Evolutionary conservation across 2,329 filamentous ascomycete genomes (phyloP), one percentile per base, ranked within the genome.

Genomic region (Aschersonia sp.): DNA sequence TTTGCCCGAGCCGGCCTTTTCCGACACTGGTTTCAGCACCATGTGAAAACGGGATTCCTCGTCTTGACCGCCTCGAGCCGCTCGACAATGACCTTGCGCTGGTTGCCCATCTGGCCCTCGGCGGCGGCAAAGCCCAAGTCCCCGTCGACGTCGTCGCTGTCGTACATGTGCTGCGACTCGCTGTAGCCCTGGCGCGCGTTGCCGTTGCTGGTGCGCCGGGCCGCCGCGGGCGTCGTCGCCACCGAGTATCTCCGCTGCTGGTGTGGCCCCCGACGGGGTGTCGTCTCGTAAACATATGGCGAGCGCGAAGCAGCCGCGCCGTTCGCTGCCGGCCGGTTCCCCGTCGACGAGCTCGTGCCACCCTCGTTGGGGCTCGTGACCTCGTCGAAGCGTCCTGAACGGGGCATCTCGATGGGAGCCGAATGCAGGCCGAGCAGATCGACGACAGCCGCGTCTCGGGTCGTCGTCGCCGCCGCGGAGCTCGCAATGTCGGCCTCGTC

Each of bases 21-120:
- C 40, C 40, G 10, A 41, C 11, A 41, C n/a, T n/a, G 31, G 29
- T 5, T 22, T 45, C 31, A 97, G 71, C 92, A 98, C 86, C 92
- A 98, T 43, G 86, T 95, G 66, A 98, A 98, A 32, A 98, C 88
- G 2, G 92, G 92, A 61, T 94, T 94, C 62, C 84, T 84, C 60
- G 82, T 87, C 73, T 97, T 97, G 52, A 98, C 92, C 50, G 90
- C 85, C 71, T 98, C 92, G 49, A 98, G 68, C 52, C 92, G 75
- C 71, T 98, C 92, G 44, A 98, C 89, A 70, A 98, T 97, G 44
- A 98, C 92, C 66, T 92, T 94, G 57, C 89, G 78, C 62, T 84
- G 81, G 58, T 88, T 86, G 10, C 86, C 86, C 65, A 97, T 92
- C 78, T 94, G 87, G 30, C 87, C 92, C 62, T 90, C 87, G 0